Evolutionary conservation across 306 rosid species (phyloP), one percentile per base, ranked within the genome.

Genomic region (Fragaria nilgerrensis): DNA sequence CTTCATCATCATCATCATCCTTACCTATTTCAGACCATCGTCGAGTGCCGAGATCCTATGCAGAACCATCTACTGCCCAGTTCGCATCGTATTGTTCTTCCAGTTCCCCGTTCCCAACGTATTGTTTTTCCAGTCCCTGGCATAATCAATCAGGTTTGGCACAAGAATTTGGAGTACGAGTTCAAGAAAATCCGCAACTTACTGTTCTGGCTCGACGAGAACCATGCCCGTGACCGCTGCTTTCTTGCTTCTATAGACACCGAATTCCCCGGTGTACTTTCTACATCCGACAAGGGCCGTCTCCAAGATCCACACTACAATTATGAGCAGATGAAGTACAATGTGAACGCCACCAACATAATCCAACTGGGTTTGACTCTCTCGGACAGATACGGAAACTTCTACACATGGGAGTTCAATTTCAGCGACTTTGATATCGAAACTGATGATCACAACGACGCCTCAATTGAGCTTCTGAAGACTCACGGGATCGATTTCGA

Each of bases 211-310:
- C 41, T n/a, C n/a, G 5, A 50, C 1, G 56, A 29, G 32, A 29
- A 29, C 32, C 32, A 29, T 29, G 32, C 32, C 32, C 32, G 32
- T 29, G 32, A 50, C 23, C 10, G 36, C 11, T 63, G 68, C n/a
- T 63, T 63, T 27, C 39, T 72, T 72, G 73, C n/a, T 37, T 47
- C 77, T 5, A 22, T 81, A 1, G 81, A 77, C 59, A 77, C 70
- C 0, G 85, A 77, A 23, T 77, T 77, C 23, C 72, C 85, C 0
- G 85, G 81, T 22, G 15, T 27, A 5, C 22, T 76, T 27, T 70
- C 13, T 17, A 5, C 6, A 2, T 36, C 74, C 4, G 19, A 23
- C 39, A 11, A 39, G 3, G 66, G 23, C 49, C 63, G 62, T 52
- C 62, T 47, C n/a, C 7, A 20, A 27, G 43, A 53, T n/a, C 37